Evolutionary conservation across 495 filamentous ascomycete species (phyloP), one percentile per base, ranked within the genome.

Genomic region (Podospora pseudocomata): DNA sequence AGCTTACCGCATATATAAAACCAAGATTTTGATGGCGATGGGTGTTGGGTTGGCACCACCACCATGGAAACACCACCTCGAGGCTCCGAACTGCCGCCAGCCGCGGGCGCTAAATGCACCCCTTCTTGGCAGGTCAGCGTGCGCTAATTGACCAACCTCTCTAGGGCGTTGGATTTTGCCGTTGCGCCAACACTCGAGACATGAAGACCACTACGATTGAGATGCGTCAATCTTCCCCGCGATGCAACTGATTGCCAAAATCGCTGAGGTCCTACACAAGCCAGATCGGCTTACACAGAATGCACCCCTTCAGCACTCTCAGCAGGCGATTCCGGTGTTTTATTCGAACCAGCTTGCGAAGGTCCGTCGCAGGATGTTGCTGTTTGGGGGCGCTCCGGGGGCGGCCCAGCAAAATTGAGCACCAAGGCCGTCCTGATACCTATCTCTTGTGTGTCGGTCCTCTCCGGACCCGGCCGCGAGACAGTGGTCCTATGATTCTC

Each of bases 1-100:
- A 49, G 9, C 13, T 58, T 13, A 58, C 55, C 6, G 55, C n/a
- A 20, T 58, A 26, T 5, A 19, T 19, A 58, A 26, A 58, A 58
- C 55, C 5, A 26, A 58, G 55, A 19, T 7, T 15, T 26, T 58
- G n/a, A 26, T 19, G 23, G 9, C 23, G 7, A 20, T 58, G 55
- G 55, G 19, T 9, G 55, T 20, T 4, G 54, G 54, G 55, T 1
- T 19, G 23, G n/a, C 5, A 26, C 55, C 55, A 58, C n/a, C 55
- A 58, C 18, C 23, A 26, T 18, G n/a, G 55, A 19, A 58, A 32
- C 59, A 61, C 20, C 16, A 32, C 6, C 59, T 18, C 32, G 30
- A 19, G 61, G 16, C 32, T 4, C n/a, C 30, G 67, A 69, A 73
- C 71, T 71, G 68, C 68, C 71, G 67, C 71, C 60, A 67, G 67